Conservation (phyloP, 352 stramenopile genomes). For the Pythium sp. region DNA sequence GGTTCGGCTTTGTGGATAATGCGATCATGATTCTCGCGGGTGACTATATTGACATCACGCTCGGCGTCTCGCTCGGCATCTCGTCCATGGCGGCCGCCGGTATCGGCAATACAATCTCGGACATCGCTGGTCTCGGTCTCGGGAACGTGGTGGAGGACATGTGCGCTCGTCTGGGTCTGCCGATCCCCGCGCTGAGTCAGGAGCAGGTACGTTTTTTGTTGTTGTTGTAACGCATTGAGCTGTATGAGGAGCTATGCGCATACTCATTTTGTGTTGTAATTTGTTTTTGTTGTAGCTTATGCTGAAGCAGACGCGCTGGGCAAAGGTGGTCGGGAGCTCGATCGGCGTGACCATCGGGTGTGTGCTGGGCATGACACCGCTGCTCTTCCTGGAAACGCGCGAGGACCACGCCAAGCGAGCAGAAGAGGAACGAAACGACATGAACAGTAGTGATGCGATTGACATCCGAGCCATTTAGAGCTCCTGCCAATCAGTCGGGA, state of each 20-base stretch:
- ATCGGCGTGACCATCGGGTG: conserved; percentile 74
- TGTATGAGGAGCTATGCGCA: conserved; percentile 5
- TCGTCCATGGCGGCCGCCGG: conserved; percentile 85
- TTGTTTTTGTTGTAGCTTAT: conserved; percentile 36
- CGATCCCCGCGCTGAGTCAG: conserved; percentile 48
- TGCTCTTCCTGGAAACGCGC: conserved; percentile 78
- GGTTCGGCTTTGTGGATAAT: conserved; percentile 98
- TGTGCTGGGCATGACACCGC: conserved; percentile 67
- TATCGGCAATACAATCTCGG: conserved; percentile 84
- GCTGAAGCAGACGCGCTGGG: conserved; percentile 58
- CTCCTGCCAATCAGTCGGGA: too few species aligned
- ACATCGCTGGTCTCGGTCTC: conserved; percentile 61
- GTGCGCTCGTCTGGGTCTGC: conserved; percentile 60
- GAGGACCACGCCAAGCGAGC: conserved; percentile 23
- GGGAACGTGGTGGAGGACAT: conserved; percentile 83
- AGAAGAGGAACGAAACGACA: conserved; percentile 7
- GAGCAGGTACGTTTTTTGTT: conserved; percentile 43
- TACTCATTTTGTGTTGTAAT: neutral
- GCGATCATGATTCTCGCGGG: conserved; percentile 91
- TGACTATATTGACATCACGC: conserved; percentile 84
- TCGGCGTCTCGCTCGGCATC: conserved; percentile 81
- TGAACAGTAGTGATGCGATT: neutral
- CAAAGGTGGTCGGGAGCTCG: conserved; percentile 64
- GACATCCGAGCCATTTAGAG: conserved; percentile 9
- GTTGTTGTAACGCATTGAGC: neutral